Base-by-base conservation (phyloP, 1,284 basidiomycete species). In the Moniliophthora roreri region DNA sequence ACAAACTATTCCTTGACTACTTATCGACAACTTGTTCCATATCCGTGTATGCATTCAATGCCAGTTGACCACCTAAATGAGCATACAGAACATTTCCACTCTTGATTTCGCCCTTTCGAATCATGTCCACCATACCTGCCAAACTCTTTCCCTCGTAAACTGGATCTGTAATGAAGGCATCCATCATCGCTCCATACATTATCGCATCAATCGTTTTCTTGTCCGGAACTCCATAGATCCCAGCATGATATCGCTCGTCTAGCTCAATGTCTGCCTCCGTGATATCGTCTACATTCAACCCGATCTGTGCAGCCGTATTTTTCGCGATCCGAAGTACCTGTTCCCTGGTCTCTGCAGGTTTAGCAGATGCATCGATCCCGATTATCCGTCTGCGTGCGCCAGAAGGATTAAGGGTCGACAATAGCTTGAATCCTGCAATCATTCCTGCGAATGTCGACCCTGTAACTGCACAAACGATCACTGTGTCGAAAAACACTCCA, bases 121-220 rank as follows among this genome's bases (percentile, higher is more conserved):
- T 54, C 60, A 66, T 54, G 39, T 64, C 60, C 15, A 66, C 52
- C 61, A 66, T 61, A 20, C 63, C 64, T 35, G 63, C 63, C 38
- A 66, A 45, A 38, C 62, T 63, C 57, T 66, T 66, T 11, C 64
- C 64, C 48, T 64, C 63, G 38, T 63, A 64, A 9, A 64, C 59
- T 26, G 62, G 63, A 36, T 63, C 62, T 15, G 63, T 65, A 34
- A 66, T 63, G 40, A 66, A 62, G 21, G 64, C 63, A 18, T 64
- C 63, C 58, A 62, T 62, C 28, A 53, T 28, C 18, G 63, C 63
- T 4, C 59, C 63, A n/a, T 61, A 62, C 46, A 58, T 60, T 46
- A 66, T 66, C 15, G 64, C 63, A 40, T 59, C 63, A 2, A 64
- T 50, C 15, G 64, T 66, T 54, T 54, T 47, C 24, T 59, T 56